Evolutionary conservation across 176 grass and related monocot genomes (phyloP).

Genomic region (Eragrostis nindensis): DNA sequence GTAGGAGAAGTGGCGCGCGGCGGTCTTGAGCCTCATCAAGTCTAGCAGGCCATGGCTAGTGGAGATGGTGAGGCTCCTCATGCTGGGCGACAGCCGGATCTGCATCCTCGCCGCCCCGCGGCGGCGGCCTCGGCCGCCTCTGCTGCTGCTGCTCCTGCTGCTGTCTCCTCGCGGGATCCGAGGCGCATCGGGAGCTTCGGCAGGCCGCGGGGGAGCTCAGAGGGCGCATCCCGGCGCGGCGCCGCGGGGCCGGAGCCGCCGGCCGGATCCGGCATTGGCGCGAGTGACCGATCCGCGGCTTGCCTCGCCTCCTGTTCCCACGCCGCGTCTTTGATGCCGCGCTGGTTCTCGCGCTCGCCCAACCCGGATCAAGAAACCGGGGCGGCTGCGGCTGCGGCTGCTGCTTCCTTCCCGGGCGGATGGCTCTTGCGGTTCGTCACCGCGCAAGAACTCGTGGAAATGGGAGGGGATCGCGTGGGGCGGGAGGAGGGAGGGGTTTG

Average conservation of each 20-base stretch:
- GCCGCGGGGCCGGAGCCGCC: slow-evolving; percentile 13
- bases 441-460: background rate
- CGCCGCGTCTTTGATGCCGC: background rate
- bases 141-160: background rate
- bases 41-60: slow-evolving; percentile 87
- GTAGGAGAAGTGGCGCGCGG: slow-evolving; percentile 89
- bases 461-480: background rate
- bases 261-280: slow-evolving; percentile 80
- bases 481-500: slow-evolving; percentile 7
- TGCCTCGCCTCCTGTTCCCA: background rate
- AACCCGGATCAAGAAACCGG: slow-evolving; percentile 27
- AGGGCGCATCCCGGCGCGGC: slow-evolving; percentile 40
- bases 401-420: background rate
- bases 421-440: background rate
- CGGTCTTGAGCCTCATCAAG: slow-evolving; percentile 87
- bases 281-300: slow-evolving; percentile 20
- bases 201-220: slow-evolving; percentile 27
- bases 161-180: background rate
- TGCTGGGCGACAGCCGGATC: slow-evolving; percentile 96
- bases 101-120: slow-evolving; percentile 77
- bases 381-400: no score
- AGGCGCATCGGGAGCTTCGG: slow-evolving; percentile 34
- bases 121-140: slow-evolving; percentile 18
- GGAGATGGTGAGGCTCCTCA: slow-evolving; percentile 99
- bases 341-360: background rate